A percentile compares a stretch with the other conserved stretches of the same genome.
phyloP scores from a whole-genome alignment of 176 grass and related monocot genomes.

The Carex kokanica region DNA sequence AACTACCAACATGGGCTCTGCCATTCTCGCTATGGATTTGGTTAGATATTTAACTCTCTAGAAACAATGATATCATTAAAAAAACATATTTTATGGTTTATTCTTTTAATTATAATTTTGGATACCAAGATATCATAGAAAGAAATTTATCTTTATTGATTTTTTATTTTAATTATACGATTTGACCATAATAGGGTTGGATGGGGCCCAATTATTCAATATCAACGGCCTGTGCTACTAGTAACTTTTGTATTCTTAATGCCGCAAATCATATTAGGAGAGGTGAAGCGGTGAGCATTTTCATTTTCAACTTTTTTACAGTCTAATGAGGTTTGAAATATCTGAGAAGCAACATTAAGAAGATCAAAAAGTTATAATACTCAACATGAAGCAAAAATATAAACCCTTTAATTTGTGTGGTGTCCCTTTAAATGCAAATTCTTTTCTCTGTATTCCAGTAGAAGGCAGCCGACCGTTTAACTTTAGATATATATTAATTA shows the following conservation, averaged over 20 bases:
- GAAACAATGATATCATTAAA: background rate
- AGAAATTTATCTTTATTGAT: background rate
- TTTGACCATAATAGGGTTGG: slow-evolving; percentile 57
- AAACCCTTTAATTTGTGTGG: background rate
- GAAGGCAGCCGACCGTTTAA: background rate
- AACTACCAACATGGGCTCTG: slow-evolving; percentile 99
- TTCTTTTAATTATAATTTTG: background rate
- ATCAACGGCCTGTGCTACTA: slow-evolving; percentile 98
- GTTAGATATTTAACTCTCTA: slow-evolving; percentile 25
- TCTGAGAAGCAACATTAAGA: background rate
- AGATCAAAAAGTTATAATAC: background rate
- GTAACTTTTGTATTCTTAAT: slow-evolving; percentile 99
- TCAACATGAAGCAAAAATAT: background rate
- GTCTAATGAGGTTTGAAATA: background rate
- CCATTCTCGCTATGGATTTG: slow-evolving; percentile 99
- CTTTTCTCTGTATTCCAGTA: background rate
- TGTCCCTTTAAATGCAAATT: background rate
- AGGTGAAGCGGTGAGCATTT: slow-evolving; percentile 79
- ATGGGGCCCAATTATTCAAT: slow-evolving; percentile 99
- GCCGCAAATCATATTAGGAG: slow-evolving; percentile 96
- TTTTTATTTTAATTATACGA: background rate
- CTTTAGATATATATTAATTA: background rate
- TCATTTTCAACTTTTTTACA: background rate
- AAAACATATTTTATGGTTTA: background rate
- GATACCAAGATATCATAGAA: background rate